A percentile compares a stretch with the other conserved stretches of the same genome.
phyloP scores from a whole-genome alignment of 2,329 filamentous ascomycete species.

The Pseudocercospora macadamiae region DNA sequence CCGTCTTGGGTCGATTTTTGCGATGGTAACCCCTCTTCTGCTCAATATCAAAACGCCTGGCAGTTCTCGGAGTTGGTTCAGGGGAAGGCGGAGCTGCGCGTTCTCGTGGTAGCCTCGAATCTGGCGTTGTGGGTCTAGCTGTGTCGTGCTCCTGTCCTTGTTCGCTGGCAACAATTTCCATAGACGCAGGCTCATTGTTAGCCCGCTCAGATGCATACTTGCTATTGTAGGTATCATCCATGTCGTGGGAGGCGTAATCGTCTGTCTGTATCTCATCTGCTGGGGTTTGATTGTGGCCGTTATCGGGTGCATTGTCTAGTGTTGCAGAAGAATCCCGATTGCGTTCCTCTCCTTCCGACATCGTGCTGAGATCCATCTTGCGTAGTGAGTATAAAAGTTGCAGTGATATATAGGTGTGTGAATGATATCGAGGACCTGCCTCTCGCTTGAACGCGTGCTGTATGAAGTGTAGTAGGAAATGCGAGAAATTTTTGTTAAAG shows the following conservation, averaged over 20 bases:
- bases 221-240: too few relatives aligned
- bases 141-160: neutral
- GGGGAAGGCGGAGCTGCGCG: neutral
- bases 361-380: neutral
- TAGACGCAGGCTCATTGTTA: too few relatives aligned
- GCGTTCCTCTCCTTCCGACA: neutral
- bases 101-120: neutral
- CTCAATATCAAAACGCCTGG: neutral
- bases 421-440: conserved; percentile 3
- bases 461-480: neutral
- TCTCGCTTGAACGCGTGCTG: neutral
- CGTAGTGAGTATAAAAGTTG: neutral
- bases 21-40: neutral
- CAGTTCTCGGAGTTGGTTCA: neutral
- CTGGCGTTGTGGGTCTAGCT: neutral
- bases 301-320: too few relatives aligned
- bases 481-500: neutral
- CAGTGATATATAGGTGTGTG: neutral
- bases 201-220: too few relatives aligned
- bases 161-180: too few relatives aligned
- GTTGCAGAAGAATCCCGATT: too few relatives aligned
- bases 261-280: too few relatives aligned
- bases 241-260: too few relatives aligned
- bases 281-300: too few relatives aligned
- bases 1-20: neutral